phyloP scores from a whole-genome alignment of 1,284 basidiomycete genomes.

The Ganoderma leucocontextum region DNA sequence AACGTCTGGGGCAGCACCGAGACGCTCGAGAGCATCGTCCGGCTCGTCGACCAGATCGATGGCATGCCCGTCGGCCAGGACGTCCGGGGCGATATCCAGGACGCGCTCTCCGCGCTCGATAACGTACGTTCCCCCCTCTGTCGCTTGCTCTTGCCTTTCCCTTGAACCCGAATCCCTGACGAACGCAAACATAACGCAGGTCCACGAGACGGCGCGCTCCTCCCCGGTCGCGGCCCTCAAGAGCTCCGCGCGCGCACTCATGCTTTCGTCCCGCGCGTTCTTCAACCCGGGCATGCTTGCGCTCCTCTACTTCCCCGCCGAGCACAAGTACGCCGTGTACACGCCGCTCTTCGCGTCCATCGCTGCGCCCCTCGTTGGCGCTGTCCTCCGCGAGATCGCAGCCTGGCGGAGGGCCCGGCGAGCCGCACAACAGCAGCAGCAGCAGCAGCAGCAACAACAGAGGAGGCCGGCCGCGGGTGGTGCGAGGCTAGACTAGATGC shows the following conservation, averaged over 20 bases:
- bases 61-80: slow-evolving; percentile 89
- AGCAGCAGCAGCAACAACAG: not conserved
- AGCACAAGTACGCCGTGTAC: slow-evolving; percentile 96
- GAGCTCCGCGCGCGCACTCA: slow-evolving; percentile 73
- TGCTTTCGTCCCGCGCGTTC: slow-evolving; percentile 88
- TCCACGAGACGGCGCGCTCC: slow-evolving; percentile 49
- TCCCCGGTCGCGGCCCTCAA: slow-evolving; percentile 61
- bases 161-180: not conserved
- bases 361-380: slow-evolving; percentile 82
- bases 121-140: slow-evolving; percentile 55
- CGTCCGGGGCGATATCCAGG: slow-evolving; percentile 77
- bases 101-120: slow-evolving; percentile 75
- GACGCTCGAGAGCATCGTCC: slow-evolving; percentile 83
- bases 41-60: slow-evolving; percentile 83
- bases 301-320: slow-evolving; percentile 94
- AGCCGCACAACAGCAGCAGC: slow-evolving; percentile 7
- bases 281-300: slow-evolving; percentile 98
- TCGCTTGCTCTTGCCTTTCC: not conserved
- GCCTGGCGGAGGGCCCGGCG: slow-evolving; percentile 57
- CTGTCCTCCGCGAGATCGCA: slow-evolving; percentile 72
- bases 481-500: slow-evolving; percentile 4
- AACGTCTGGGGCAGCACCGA: slow-evolving; percentile 75
- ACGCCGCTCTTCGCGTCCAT: slow-evolving; percentile 92
- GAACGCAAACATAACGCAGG: slow-evolving; percentile 41
- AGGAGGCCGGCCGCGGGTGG: not conserved